Evolutionary conservation across 192 early-diverging fungal genomes (phyloP).

Genomic region (Coemansia sp.): DNA sequence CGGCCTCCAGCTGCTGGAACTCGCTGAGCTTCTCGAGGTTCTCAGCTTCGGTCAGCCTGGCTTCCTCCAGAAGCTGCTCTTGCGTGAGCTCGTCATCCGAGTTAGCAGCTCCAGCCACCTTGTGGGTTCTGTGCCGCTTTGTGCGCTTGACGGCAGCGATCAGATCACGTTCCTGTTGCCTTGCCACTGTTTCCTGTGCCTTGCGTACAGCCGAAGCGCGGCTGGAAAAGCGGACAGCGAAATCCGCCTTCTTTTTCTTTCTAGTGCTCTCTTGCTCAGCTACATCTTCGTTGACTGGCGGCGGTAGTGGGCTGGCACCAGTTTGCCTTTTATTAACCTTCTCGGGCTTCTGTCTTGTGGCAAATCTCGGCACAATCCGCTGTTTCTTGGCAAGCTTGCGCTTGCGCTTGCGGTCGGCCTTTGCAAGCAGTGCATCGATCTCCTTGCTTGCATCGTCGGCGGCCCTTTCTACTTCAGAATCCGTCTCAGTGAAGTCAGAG

Average conservation of each 20-base stretch:
- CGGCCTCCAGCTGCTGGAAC: slow-evolving; percentile 43
- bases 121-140: background rate
- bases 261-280: background rate
- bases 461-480: slow-evolving; percentile 46
- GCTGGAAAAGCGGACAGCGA: slow-evolving; percentile 40
- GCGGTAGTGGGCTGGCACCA: too few relatives aligned
- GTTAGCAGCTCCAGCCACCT: background rate
- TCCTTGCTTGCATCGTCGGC: slow-evolving; percentile 29
- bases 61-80: slow-evolving; percentile 51
- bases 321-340: too few relatives aligned
- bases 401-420: slow-evolving; percentile 27
- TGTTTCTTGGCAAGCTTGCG: slow-evolving; percentile 42
- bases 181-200: slow-evolving; percentile 38
- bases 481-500: slow-evolving; percentile 51
- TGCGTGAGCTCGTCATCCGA: slow-evolving; percentile 28
- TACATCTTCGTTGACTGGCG: background rate
- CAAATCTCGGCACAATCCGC: slow-evolving; percentile 39
- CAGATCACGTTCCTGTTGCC: slow-evolving; percentile 32
- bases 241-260: slow-evolving; percentile 11
- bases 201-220: slow-evolving; percentile 47
- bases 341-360: background rate
- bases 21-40: slow-evolving; percentile 35
- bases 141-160: slow-evolving; percentile 27
- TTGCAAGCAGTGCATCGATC: slow-evolving; percentile 24
- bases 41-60: slow-evolving; percentile 42